A percentile compares a stretch with the other conserved stretches of the same genome.
Conservation (phyloP, 345 rosid species). For the Turritis glabra region DNA sequence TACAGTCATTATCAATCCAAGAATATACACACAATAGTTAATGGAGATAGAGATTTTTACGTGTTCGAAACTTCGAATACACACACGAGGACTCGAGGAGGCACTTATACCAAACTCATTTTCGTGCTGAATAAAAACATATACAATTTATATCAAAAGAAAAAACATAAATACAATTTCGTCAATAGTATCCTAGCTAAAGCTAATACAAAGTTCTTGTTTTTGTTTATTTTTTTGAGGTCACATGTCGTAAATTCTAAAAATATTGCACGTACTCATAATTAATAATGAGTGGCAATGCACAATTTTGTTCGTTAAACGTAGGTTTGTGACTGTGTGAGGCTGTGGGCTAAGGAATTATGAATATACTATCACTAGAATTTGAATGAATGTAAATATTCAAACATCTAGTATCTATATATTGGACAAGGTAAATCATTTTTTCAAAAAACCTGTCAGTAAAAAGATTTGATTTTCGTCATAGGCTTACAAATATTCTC, state of each 20-base stretch:
- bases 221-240: neutral
- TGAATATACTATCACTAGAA: neutral
- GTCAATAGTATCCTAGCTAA: neutral
- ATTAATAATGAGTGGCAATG: neutral
- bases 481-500: neutral
- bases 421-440: neutral
- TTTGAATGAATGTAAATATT: neutral
- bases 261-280: neutral
- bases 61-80: constrained; percentile 10
- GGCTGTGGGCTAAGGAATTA: neutral
- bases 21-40: neutral
- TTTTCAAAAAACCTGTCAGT: neutral
- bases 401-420: neutral
- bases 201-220: neutral
- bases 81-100: neutral
- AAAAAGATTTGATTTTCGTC: neutral
- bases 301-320: neutral
- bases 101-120: neutral
- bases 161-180: neutral
- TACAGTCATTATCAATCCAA: neutral
- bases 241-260: neutral
- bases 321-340: neutral
- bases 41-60: neutral
- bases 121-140: neutral
- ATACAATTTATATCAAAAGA: neutral